Base-by-base conservation (phyloP, 345 rosid species). In the Lepidium africanum region DNA sequence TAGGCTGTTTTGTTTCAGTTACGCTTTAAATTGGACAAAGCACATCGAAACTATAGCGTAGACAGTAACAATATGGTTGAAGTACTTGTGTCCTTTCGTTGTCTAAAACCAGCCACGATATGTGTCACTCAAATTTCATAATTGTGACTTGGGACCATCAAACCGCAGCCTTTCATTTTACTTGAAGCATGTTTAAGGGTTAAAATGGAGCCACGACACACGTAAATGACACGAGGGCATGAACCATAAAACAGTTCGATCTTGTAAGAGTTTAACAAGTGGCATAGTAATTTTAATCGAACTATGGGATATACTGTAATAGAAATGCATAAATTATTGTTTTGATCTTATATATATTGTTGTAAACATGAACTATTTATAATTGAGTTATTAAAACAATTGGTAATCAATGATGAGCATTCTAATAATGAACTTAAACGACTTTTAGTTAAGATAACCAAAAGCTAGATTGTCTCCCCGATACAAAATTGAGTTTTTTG, bases 241-340 rank as follows among this genome's bases (percentile, higher is more conserved):
- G 74, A 59, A 59, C 43, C 67, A 40, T 49, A 3, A 59, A 59
- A 69, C 67, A 30, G 67, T 69, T 69, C 21, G 59, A 58, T 56
- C 27, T 46, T 47, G 17, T 56, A 4, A 68, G 48, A 23, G 35
- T 27, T 39, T 7, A 40, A 5, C 5, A 40, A 48, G 8, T 11
- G 7, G 12, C 51, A 39, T 38, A 27, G 7, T 19, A 58, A 49
- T 59, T 59, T 12, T 48, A 48, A 49, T 27, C 59, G 59, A 59
- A 27, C 33, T 6, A 30, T 7, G 33, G 1, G 1, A 30, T 30
- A 30, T 30, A 6, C 33, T 30, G 6, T 30, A 30, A 30, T 6
- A 30, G 33, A 30, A 5, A 30, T 30, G 4, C 6, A 30, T 0
- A 30, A 30, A 30, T 30, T 7, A 30, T 30, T 30, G 6, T 30